Base-by-base conservation (phyloP, 306 rosid genomes). In the Bauhinia variegata region DNA sequence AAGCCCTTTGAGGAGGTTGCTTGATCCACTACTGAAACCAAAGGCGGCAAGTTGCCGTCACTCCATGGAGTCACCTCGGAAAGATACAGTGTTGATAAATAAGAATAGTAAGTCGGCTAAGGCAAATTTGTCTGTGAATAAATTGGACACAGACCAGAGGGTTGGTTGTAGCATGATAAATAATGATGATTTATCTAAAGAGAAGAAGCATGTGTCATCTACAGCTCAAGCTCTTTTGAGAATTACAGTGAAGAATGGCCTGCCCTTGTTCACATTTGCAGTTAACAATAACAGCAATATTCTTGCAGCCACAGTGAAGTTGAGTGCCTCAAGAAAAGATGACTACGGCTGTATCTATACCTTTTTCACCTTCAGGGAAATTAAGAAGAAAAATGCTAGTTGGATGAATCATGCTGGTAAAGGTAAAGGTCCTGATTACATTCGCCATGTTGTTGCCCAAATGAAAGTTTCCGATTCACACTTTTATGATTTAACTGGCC, bases 1-100 rank as follows among this genome's bases (percentile, higher is more conserved):
- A 33, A 89, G 97, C 75, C 99, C 99, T 73, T 80, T 95, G 60
- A 85, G 96, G 80, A 81, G 99, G 75, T 83, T 95, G 64, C 86
- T 95, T 63, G 89, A 88, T 66, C 97, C 97, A 51, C 73, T 95
- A 31, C 80, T 90, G 72, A 88, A 86, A 78, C 80, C 95, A 8
- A 92, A 79, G 83, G 81, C 85, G 30, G 80, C 81, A 52, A 82
- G 71, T 75, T 50, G 78, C 70, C 80, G 60, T 67, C 80, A 50
- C 39, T 46, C 81, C 15, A 63, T 47, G 54, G 89, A 81, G 67
- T 84, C 80, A 54, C 47, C 65, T 52, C 69, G 72, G 71, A 86
- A 74, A 54, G 87, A 76, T 67, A 58, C 81, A 4, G 54, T 49
- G 54, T 70, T 79, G 60, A 75, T 42, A 60, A 75, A 71, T 54